Base-by-base conservation (phyloP, 1,139 yeast species). In the Sugiyamaella sp. region DNA sequence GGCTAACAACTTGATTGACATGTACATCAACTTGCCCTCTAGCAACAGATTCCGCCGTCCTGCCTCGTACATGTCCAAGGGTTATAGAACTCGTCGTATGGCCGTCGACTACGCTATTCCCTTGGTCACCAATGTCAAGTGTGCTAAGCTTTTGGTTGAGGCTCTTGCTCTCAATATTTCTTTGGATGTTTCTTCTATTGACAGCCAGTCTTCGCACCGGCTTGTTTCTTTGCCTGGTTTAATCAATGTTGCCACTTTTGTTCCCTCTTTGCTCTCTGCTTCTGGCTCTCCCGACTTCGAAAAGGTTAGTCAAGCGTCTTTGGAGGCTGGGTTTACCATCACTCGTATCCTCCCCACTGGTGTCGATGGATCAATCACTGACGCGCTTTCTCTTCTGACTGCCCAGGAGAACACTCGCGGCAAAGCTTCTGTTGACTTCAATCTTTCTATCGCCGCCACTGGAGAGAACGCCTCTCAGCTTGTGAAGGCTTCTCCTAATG, bases 61-160 rank as follows among this genome's bases (percentile, higher is more conserved):
- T 58, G 97, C 99, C 53, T 88, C 93, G 58, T 95, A 93, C 75
- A 90, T 93, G 81, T 89, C 97, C 35, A 90, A 89, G 78, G 99
- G 99, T 72, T 95, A 95, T 80, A 86, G 84, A 74, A 89, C 98
- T 53, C 95, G 99, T 80, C 95, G 99, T 80, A 88, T 95, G 98
- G 99, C 99, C 63, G 98, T 95, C 63, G 99, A 95, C 74, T 95
- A 89, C 71, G 91, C 97, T 52, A 89, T 95, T 70, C 99, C 99
- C 51, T 80, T 95, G 72, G 97, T 95, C 51, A 93, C 99, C 63
- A 95, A 95, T 70, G 99, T 93, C 64, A 95, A 95, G 77, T 85
- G 93, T 78, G 99, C 99, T 60, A 95, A 95, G 76, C 79, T 95
- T 64, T 80, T 95, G 74, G 86, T 93, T 63, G 98, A 93, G 75